Evolutionary conservation across 2,329 filamentous ascomycete species (phyloP), one percentile per base, ranked within the genome.

Genomic region (Xylariaceae sp.): DNA sequence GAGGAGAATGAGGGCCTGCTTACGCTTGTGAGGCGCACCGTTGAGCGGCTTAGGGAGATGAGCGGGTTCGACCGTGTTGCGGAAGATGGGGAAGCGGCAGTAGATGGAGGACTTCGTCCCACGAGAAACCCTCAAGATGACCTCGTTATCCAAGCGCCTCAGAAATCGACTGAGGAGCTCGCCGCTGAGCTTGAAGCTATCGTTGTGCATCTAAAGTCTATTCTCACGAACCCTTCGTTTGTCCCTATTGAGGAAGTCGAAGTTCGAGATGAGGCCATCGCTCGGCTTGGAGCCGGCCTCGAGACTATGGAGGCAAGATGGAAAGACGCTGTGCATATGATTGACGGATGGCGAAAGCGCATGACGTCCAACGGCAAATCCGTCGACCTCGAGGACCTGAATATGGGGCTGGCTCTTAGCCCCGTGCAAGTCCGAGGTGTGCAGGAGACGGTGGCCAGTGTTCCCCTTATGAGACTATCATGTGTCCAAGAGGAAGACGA

Each of bases 181-280:
- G 81, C 85, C 1, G 63, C 69, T 7, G 86, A 94, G 53, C 80
- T 96, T 68, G 84, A 91, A 42, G 73, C 73, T 6, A 83, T 95
- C 8, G 75, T 97, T 49, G 82, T 86, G 25, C 89, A 95, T 61
- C 77, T 98, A 53, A 80, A 86, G 54, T 85, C 79, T 2, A 80
- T 98, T 29, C 74, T 98, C 36, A 96, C 90, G 7, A 97, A 97
- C 60, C 93, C 93, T 1, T 95, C 91, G 2, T 98, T 97, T 64
- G 93, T 96, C 12, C 88, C 92, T 0, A 81, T 97, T 19, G 93
- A 97, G 58, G 93, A 97, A 64, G 89, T 98, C 2, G 85, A 94
- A 60, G 70, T 90, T n/a, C 82, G 92, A 44, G 92, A 98, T 53
- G 86, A 94, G 48, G 91, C 96, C 64, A 97, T 98, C 53, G 76